Conservation (phyloP, 2,329 filamentous ascomycete species). For the Scleromitrula shiraiana region DNA sequence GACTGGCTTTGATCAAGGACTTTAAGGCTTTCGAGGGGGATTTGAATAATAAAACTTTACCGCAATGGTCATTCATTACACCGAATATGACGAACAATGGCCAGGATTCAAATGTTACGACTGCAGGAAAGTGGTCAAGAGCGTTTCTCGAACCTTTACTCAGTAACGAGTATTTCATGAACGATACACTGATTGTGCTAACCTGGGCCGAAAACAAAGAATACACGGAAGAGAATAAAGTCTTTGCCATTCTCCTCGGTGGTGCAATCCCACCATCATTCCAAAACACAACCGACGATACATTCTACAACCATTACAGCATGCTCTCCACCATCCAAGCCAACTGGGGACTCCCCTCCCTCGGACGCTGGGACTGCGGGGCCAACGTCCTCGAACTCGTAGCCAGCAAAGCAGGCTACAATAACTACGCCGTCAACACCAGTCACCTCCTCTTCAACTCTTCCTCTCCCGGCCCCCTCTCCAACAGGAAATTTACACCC, state of each 20-base stretch:
- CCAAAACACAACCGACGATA: constrained; percentile 42
- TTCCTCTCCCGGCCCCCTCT: constrained; percentile 33
- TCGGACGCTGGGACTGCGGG: constrained; percentile 35
- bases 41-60: constrained; percentile 45
- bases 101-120: constrained; percentile 45
- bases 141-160: constrained; percentile 45
- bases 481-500: constrained; percentile 21
- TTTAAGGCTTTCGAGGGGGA: constrained; percentile 53
- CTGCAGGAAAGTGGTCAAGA: constrained; percentile 41
- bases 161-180: constrained; percentile 41
- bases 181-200: constrained; percentile 44
- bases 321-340: constrained; percentile 32
- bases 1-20: constrained; percentile 54
- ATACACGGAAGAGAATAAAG: constrained; percentile 42
- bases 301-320: constrained; percentile 39
- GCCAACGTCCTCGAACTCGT: constrained; percentile 24
- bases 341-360: constrained; percentile 35
- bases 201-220: constrained; percentile 49
- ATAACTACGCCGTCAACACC: constrained; percentile 22
- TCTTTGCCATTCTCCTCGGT: constrained; percentile 45
- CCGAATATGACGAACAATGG: constrained; percentile 59
- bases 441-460: constrained; percentile 35
- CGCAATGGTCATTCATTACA: constrained; percentile 56
- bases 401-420: constrained; percentile 20
- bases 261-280: constrained; percentile 40